Base-by-base conservation (phyloP, 108 stramenopile species). In the Skeletonema tropicum region DNA sequence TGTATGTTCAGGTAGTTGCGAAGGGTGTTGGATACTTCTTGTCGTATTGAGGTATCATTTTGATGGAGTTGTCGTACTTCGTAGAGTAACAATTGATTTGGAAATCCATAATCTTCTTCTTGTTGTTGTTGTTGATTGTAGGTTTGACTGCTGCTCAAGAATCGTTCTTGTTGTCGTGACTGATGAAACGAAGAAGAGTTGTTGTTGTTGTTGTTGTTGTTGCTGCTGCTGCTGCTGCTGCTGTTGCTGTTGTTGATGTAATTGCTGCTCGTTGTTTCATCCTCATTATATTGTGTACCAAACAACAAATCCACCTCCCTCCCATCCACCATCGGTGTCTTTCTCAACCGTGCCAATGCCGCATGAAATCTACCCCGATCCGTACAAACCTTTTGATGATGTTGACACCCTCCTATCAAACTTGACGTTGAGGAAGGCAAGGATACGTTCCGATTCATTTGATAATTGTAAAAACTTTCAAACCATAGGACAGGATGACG, bases 401-500 rank as follows among this genome's bases (percentile, higher is more conserved):
- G 26, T 0, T 11, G 41, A 71, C 85, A 83, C 30, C 64, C 39
- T 23, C 82, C 73, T 52, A 83, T 39, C 36, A 70, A 60, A 10
- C 7, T 55, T 25, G 66, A 30, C 17, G 68, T 64, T 5, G 66
- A 62, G 5, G 14, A 63, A 45, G 59, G 85, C 71, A 35, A 63
- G 45, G n/a, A 85, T 66, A 63, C 77, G 83, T 85, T 87, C 80
- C 58, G 68, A 17, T 57, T 79, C 5, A 85, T 39, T 52, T 90
- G 90, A 75, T 89, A 90, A 62, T 94, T 94, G 74, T 90, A 91
- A 67, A 92, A 94, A 57, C 79, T 63, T 49, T 82, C 73, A 60
- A 94, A 92, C 93, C 90, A 92, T 3, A 76, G 60, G 13, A 91
- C 77, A 0, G 93, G 93, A 86, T 94, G 89, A 13, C 93, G 79